phyloP scores from a whole-genome alignment of 768 basidiomycete genomes.

The Lentinula sp. region DNA sequence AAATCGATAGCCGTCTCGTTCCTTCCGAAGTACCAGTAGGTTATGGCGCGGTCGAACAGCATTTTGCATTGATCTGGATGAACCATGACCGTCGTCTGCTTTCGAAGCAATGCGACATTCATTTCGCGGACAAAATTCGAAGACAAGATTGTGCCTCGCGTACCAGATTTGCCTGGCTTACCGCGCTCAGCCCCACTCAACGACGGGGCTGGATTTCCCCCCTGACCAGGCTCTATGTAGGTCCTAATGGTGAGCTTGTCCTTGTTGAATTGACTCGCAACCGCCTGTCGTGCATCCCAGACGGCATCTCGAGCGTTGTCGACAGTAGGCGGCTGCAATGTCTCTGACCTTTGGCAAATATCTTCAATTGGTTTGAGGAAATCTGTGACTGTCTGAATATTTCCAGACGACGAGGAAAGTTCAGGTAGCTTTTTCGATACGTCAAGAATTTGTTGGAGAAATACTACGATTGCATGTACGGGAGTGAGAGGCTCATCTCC shows the following conservation, averaged over 20 bases:
- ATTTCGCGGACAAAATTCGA: background rate
- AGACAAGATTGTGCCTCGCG: background rate
- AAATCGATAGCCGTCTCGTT: background rate
- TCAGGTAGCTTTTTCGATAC: background rate
- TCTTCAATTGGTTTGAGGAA: background rate
- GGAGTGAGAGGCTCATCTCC: background rate
- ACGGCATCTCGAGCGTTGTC: background rate
- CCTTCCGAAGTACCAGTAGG: background rate
- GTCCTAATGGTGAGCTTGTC: background rate
- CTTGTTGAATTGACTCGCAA: background rate
- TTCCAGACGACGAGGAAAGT: background rate
- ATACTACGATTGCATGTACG: background rate
- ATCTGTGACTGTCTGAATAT: background rate
- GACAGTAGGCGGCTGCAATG: background rate
- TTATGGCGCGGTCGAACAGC: background rate
- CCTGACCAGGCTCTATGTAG: background rate
- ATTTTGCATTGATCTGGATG: slow-evolving; percentile 1
- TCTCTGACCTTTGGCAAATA: background rate
- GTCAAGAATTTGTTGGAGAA: background rate
- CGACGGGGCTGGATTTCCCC: background rate
- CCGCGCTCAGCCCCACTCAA: background rate
- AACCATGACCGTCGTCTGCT: background rate
- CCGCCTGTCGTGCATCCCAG: background rate
- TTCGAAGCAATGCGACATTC: background rate
- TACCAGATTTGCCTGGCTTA: background rate